Base-by-base conservation (phyloP, 352 stramenopile genomes). In the Phytopythium delawarense region DNA sequence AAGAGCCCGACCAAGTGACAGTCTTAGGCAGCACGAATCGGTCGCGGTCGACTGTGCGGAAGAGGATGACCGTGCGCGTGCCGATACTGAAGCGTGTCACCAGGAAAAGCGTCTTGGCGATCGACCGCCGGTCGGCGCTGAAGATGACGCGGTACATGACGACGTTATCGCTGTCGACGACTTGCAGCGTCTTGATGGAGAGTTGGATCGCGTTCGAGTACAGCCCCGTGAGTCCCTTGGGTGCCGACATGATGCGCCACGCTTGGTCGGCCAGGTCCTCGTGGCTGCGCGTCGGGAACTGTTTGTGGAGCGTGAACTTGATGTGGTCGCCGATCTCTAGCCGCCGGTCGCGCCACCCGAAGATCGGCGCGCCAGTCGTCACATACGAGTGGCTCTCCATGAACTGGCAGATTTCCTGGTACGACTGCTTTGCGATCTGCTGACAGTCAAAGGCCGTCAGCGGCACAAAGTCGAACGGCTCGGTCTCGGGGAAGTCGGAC, bases 111-210 rank as follows among this genome's bases (percentile, higher is more conserved):
- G 76, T 81, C 59, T 82, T 78, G 51, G 71, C 76, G 3, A 69
- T 40, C 2, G 44, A 50, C n/a, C 50, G 66, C 11, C 62, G 64
- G 25, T 63, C 53, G 0, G 69, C 44, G 30, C 54, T 72, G 15
- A 59, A 69, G 42, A 88, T 83, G 34, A 79, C 65, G 45, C 78
- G 76, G 59, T 80, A 78, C 56, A 74, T 74, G 50, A 88, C 67
- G 18, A 90, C 67, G 59, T 85, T 90, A 62, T 86, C 69, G 12
- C 84, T 78, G 66, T 90, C 76, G 1, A 90, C 70, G 44, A 74
- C 58, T 62, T 88, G 76, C 25, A 76, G 35, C 21, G 62, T 55
- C 57, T 83, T 75, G 48, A 81, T 64, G 4, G 59, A 71, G n/a
- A 86, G 50, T 32, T 70, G 65, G 57, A 87, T 75, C 32, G 66